These are phyloP conservation scores for Centella asiatica DNA, from an alignment of 129 eudicot species.

Conservation along the genomic window DNA sequence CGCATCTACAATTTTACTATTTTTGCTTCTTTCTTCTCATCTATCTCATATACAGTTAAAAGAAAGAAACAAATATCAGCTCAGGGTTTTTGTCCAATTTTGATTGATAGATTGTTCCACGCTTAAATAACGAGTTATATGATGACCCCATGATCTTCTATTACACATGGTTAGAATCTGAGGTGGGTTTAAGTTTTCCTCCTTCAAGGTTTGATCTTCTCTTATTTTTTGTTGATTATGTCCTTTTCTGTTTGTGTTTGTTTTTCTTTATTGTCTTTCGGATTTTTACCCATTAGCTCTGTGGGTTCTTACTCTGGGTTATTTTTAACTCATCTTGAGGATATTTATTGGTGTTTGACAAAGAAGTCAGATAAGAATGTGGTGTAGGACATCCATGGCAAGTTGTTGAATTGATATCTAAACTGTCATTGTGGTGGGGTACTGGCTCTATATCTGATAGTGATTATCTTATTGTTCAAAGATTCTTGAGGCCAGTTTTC, in stretches of 20 bases:
- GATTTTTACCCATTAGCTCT: not conserved
- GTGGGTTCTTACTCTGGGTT: not conserved
- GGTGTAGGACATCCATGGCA: slow-evolving; percentile 2
- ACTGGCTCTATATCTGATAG: not conserved
- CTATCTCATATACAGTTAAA: no score
- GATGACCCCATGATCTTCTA: not conserved
- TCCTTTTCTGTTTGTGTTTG: not conserved
- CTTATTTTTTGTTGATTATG: not conserved
- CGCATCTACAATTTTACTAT: not conserved
- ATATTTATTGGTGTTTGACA: slow-evolving; percentile 8
- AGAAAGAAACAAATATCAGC: not conserved
- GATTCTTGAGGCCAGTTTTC: not conserved
- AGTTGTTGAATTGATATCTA: slow-evolving; percentile 7
- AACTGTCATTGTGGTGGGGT: slow-evolving; percentile 6
- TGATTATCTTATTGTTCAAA: not conserved
- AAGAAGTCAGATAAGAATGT: slow-evolving; percentile 3
- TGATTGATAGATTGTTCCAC: not conserved
- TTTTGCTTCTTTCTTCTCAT: no score
- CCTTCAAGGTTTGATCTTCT: not conserved
- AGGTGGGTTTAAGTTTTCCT: not conserved
- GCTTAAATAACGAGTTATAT: not conserved
- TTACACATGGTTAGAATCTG: not conserved
- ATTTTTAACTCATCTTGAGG: not conserved
- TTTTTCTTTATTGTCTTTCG: no score
- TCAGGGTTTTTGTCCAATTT: not conserved